Conservation (phyloP, 2,329 filamentous ascomycete species). For the Xylaria sp. region DNA sequence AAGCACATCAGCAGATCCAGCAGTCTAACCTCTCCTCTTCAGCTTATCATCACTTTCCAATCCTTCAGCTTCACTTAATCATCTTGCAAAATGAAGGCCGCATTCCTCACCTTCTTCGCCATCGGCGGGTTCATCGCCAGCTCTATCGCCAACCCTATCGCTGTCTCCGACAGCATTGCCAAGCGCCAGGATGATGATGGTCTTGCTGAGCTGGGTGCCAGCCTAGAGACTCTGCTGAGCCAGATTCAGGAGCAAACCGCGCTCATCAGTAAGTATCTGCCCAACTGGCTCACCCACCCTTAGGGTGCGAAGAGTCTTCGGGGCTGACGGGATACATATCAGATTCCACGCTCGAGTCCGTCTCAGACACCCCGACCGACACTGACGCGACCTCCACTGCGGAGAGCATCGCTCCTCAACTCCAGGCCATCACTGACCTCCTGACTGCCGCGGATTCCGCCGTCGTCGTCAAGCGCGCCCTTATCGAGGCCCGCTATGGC, state of each 20-base stretch:
- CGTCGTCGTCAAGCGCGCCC: conserved; percentile 38
- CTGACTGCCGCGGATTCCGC: conserved; percentile 34
- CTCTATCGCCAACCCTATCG: conserved; percentile 42
- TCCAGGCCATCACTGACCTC: conserved; percentile 41
- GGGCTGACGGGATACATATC: conserved; percentile 27
- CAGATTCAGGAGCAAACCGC: conserved; percentile 44
- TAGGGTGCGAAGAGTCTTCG: neutral
- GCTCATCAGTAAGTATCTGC: conserved; percentile 40
- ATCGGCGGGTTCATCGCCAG: conserved; percentile 44
- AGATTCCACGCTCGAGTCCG: conserved; percentile 40
- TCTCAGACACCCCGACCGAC: conserved; percentile 37
- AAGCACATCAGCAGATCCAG: conserved; percentile 26
- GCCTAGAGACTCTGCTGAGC: conserved; percentile 38
- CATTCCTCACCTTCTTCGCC: conserved; percentile 42
- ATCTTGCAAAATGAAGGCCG: conserved; percentile 44
- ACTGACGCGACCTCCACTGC: conserved; percentile 35
- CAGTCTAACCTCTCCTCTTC: conserved; percentile 20
- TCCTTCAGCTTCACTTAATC: conserved; percentile 13
- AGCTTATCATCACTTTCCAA: conserved; percentile 12
- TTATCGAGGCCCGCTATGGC: conserved; percentile 36
- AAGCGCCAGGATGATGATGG: conserved; percentile 44
- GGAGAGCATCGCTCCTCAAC: conserved; percentile 41
- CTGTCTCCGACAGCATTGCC: conserved; percentile 30
- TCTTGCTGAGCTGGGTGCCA: conserved; percentile 38
- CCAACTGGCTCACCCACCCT: neutral